Evolutionary conservation across 106 monocot genomes (phyloP).

Genomic region (Cymbidium sinense): DNA sequence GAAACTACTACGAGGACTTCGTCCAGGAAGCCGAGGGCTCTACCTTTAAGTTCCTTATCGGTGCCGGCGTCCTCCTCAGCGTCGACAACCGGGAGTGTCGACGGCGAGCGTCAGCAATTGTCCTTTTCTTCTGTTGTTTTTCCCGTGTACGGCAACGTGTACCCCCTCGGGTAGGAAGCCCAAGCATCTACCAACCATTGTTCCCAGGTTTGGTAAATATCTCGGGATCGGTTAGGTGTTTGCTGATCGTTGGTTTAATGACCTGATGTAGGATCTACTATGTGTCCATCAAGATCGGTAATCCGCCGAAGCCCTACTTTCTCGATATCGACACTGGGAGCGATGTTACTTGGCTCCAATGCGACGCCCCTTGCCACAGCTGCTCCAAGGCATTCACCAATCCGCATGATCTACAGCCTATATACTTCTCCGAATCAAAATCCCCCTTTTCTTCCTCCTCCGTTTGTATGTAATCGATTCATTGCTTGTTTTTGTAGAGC

Average conservation of each 20-base stretch:
- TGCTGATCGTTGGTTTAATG: not conserved
- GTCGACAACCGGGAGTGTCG: not conserved
- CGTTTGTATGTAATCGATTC: not conserved
- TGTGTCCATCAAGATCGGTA: slow-evolving; percentile 56
- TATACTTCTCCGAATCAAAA: not conserved
- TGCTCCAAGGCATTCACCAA: slow-evolving; percentile 49
- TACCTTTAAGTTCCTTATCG: not conserved
- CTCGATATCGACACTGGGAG: slow-evolving; percentile 95
- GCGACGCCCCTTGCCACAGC: slow-evolving; percentile 81
- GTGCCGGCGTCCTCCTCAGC: not conserved
- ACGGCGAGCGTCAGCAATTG: not conserved
- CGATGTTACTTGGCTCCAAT: slow-evolving; percentile 95
- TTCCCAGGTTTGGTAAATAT: not conserved
- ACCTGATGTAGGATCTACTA: slow-evolving; percentile 32
- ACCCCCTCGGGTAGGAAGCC: slow-evolving; percentile 61
- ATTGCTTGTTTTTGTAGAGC: slow-evolving; percentile 24
- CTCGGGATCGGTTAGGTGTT: not conserved
- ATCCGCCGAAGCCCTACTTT: slow-evolving; percentile 85
- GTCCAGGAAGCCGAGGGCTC: slow-evolving; percentile 8
- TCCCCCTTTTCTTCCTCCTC: not conserved
- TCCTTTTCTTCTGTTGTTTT: slow-evolving; percentile 59
- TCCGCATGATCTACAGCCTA: not conserved
- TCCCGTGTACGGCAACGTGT: slow-evolving; percentile 74
- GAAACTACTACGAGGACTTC: not conserved
- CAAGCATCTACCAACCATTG: not conserved